A percentile compares a stretch with the other conserved stretches of the same genome.
Conservation (phyloP, 2,329 filamentous ascomycete species). For the Microsporum ferrugineum region DNA sequence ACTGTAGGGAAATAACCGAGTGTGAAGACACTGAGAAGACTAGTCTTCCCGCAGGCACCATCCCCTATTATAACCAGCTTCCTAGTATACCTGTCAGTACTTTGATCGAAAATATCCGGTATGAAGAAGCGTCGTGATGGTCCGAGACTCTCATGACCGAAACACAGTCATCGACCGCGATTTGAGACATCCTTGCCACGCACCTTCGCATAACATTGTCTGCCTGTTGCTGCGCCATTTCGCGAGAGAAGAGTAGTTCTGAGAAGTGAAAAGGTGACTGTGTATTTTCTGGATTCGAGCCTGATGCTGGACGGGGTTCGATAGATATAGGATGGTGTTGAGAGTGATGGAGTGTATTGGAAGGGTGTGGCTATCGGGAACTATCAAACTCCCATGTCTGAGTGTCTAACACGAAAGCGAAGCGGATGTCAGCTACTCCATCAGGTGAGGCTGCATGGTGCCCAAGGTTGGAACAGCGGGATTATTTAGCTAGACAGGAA, state of each 20-base stretch:
- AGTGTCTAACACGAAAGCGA: not conserved
- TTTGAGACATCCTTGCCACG: slow-evolving; percentile 4
- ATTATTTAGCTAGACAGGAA: not conserved
- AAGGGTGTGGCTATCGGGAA: not conserved
- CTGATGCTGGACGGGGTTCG: not conserved
- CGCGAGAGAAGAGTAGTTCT: slow-evolving; percentile 12
- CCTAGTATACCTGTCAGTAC: slow-evolving; percentile 38
- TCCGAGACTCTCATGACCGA: not conserved
- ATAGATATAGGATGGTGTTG: not conserved
- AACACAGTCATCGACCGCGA: not conserved
- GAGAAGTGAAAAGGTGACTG: slow-evolving; percentile 5
- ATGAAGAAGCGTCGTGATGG: not conserved
- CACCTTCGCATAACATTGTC: slow-evolving; percentile 32
- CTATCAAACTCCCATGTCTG: slow-evolving; percentile 2
- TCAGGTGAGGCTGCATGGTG: not conserved
- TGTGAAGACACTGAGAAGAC: slow-evolving; percentile 92
- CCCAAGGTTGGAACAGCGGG: not conserved
- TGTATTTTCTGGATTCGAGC: not conserved
- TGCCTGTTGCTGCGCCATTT: slow-evolving; percentile 31
- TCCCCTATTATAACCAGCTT: slow-evolving; percentile 96
- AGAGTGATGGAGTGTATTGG: not conserved
- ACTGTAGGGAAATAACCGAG: slow-evolving; percentile 96
- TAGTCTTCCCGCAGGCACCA: slow-evolving; percentile 96
- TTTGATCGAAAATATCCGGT: not conserved
- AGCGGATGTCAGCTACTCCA: not conserved